Percentiles rank a stretch among this genome's conserved stretches.
These are phyloP conservation scores for Scopulariopsis brevicaulis DNA, from an alignment of 2,329 filamentous ascomycete species.

Conservation along the genomic window DNA sequence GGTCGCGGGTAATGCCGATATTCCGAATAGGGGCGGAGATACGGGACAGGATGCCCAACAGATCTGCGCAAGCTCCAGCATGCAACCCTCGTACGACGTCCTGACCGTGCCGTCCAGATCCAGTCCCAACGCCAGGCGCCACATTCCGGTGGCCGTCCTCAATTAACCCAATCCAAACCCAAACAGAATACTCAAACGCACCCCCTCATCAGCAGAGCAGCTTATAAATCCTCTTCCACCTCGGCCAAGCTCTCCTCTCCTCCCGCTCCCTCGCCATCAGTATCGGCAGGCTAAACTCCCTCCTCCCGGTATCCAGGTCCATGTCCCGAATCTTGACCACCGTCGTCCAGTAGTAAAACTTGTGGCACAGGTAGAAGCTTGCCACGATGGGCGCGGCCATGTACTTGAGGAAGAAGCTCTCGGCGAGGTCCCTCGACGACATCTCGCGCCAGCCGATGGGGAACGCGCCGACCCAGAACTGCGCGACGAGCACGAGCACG, in stretches of 20 bases:
- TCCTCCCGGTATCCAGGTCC: conserved; percentile 75
- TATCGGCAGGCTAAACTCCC: conserved; percentile 72
- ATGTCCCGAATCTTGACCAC: conserved; percentile 62
- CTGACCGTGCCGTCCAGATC: background rate
- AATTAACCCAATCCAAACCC: background rate
- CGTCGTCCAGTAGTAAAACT: conserved; percentile 59
- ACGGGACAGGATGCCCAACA: too few relatives aligned
- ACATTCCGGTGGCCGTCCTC: background rate
- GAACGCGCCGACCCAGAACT: conserved; percentile 81
- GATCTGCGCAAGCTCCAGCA: too few relatives aligned
- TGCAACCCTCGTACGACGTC: too few relatives aligned
- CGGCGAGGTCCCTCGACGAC: conserved; percentile 32
- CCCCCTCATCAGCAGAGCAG: conserved; percentile 47
- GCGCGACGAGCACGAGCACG: conserved; percentile 61
- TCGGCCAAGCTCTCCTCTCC: conserved; percentile 60
- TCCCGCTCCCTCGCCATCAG: conserved; percentile 70
- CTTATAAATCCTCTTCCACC: conserved; percentile 68
- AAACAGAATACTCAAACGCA: background rate
- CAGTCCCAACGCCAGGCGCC: background rate
- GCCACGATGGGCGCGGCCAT: conserved; percentile 59
- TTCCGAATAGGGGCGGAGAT: too few relatives aligned
- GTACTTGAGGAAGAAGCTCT: conserved; percentile 65
- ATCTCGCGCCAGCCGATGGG: conserved; percentile 49
- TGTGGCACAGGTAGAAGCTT: conserved; percentile 62
- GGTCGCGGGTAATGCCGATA: too few relatives aligned